Conservation (phyloP, 768 basidiomycete species). For the Termitomyces sp. region DNA sequence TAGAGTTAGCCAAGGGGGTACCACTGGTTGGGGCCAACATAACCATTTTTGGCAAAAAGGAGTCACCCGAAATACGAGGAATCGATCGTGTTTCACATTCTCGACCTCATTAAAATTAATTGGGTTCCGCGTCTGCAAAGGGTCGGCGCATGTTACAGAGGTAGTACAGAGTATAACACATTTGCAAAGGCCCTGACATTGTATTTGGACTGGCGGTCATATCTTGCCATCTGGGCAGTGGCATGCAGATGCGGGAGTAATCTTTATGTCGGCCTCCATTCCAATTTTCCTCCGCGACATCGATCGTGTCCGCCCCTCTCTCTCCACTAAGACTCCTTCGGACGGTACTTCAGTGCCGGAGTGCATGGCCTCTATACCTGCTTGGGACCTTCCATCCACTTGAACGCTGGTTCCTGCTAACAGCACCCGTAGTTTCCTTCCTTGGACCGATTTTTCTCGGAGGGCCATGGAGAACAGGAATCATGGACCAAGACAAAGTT, state of each 20-base stretch:
- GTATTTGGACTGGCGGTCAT: constrained; percentile 7
- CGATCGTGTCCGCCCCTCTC: constrained; percentile 24
- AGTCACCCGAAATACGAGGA: constrained; percentile 19
- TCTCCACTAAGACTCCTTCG: constrained; percentile 16
- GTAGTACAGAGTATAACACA: not conserved
- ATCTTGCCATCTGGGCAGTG: constrained; percentile 11
- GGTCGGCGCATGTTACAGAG: not conserved
- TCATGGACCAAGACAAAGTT: constrained; percentile 30
- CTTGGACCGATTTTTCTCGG: constrained; percentile 11
- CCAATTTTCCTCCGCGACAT: constrained; percentile 31
- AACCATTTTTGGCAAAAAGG: constrained; percentile 28
- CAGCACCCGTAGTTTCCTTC: constrained; percentile 15
- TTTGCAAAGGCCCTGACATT: not conserved
- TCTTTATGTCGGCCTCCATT: constrained; percentile 24
- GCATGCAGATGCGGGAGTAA: constrained; percentile 31
- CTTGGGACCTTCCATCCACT: constrained; percentile 14
- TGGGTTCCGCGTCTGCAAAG: not conserved
- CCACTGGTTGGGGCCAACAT: constrained; percentile 31
- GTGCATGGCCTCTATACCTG: constrained; percentile 20
- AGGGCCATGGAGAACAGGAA: constrained; percentile 18
- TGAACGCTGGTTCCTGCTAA: constrained; percentile 8
- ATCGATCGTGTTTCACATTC: constrained; percentile 47
- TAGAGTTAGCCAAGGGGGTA: constrained; percentile 29
- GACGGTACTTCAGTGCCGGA: constrained; percentile 19
- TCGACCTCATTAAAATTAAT: constrained; percentile 10